Base-by-base conservation (phyloP, 1,284 basidiomycete genomes). In the Pterula multifida region DNA sequence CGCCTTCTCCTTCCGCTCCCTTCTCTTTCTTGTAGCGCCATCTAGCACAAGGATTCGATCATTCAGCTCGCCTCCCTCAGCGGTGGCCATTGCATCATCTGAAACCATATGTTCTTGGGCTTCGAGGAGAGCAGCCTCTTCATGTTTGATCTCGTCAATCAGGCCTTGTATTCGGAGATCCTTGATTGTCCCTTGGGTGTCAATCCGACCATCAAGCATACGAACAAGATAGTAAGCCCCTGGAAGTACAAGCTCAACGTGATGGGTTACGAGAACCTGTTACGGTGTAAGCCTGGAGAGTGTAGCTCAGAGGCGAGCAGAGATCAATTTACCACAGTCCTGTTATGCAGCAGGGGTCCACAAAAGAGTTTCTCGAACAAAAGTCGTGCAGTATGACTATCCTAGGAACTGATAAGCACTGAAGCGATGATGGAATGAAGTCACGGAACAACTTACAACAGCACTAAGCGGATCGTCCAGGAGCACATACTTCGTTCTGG, bases 181-280 rank as follows among this genome's bases (percentile, higher is more conserved):
- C 39, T 69, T 65, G 13, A 77, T 61, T 0, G 67, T 69, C 9
- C 81, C 81, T 55, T 78, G 72, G 0, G 70, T 69, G 44, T 78
- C 74, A 32, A 83, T 72, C 21, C 72, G 68, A 3, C 80, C 81
- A 49, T 81, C 77, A 3, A 78, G 68, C 74, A 84, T 74, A 25
- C 75, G 73, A 2, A 82, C 70, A 1, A 79, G 61, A 55, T 79
- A 80, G 49, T 75, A 56, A 1, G 79, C 69, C 2, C 70, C 73
- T 0, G 80, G 76, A 3, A 80, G 66, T 19, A 79, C 75, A 1
- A 83, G 69, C 52, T 79, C 76, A 50, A 80, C 74, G 52, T 82
- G 79, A 50, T 83, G 80, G 0, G 81, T 82, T n/a, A 79, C 77
- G 12, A 79, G 65, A 19, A 79, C 61, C 74, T 78, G 48, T 6